Conservation (phyloP, 345 rosid species). For the Gossypium stocksii region DNA sequence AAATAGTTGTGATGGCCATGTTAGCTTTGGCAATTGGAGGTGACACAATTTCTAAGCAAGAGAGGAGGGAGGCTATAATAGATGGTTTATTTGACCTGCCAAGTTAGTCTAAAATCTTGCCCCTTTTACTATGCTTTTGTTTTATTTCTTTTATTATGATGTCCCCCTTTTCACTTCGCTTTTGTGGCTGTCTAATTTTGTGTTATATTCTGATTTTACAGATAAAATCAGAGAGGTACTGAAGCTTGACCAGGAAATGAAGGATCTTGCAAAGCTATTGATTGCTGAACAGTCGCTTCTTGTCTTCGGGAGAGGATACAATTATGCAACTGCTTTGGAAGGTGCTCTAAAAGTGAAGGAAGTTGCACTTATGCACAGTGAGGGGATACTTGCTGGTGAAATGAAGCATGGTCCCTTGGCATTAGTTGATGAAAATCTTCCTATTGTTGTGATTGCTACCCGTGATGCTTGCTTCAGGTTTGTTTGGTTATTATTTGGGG, state of each 20-base stretch:
- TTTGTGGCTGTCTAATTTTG: not conserved
- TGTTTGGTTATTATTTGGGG: not conserved
- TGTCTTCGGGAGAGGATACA: conserved; percentile 92
- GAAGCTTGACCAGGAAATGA: conserved; percentile 78
- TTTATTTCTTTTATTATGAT: not conserved
- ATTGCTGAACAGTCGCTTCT: conserved; percentile 88
- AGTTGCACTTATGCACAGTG: conserved; percentile 96
- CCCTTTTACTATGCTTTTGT: not conserved
- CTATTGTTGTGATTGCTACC: conserved; percentile 86
- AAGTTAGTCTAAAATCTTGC: conserved; percentile 38
- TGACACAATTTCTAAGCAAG: conserved; percentile 72
- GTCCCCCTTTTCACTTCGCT: not conserved
- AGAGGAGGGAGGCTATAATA: conserved; percentile 82
- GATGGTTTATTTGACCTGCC: conserved; percentile 87
- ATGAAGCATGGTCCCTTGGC: conserved; percentile 99
- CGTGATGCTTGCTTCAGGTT: conserved; percentile 88
- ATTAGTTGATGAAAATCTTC: conserved; percentile 84
- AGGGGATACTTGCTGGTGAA: conserved; percentile 97
- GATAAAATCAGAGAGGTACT: conserved; percentile 82
- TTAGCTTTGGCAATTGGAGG: conserved; percentile 83
- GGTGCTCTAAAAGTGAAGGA: conserved; percentile 96
- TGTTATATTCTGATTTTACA: conserved; percentile 22
- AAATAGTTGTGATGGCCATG: conserved; percentile 93
- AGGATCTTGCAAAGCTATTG: conserved; percentile 68
- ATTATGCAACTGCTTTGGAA: conserved; percentile 85